phyloP scores from a whole-genome alignment of 2,329 filamentous ascomycete genomes.

The Dendryphion nanum region DNA sequence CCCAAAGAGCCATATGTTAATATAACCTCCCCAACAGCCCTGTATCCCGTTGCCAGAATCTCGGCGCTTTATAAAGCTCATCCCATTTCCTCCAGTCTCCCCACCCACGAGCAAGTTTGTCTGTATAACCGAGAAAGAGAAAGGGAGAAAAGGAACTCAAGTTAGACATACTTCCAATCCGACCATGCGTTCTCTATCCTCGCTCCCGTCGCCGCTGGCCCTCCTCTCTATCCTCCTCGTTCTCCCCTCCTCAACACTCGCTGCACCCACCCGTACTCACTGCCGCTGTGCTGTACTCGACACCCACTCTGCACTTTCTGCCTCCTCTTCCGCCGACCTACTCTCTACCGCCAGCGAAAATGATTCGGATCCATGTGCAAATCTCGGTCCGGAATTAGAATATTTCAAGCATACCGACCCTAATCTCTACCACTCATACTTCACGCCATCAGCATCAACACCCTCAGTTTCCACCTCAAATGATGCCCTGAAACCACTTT shows the following conservation, averaged over 20 bases:
- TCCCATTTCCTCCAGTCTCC: too few relatives aligned
- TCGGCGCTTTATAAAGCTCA: too few relatives aligned
- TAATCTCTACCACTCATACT: neutral
- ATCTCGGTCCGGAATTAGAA: neutral
- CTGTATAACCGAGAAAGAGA: too few relatives aligned
- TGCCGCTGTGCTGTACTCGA: constrained; percentile 29
- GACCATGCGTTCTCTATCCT: too few relatives aligned
- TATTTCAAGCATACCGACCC: neutral
- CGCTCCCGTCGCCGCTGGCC: neutral
- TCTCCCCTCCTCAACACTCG: constrained; percentile 3
- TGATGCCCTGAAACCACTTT: constrained; percentile 13
- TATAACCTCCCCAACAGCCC: too few relatives aligned
- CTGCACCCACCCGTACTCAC: constrained; percentile 24
- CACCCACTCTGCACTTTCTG: constrained; percentile 15
- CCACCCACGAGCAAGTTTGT: too few relatives aligned
- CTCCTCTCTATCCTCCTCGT: neutral
- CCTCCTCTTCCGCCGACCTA: constrained; percentile 19
- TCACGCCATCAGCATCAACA: neutral
- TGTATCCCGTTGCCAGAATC: too few relatives aligned
- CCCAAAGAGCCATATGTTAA: too few relatives aligned
- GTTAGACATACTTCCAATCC: too few relatives aligned
- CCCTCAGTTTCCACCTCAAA: constrained; percentile 1
- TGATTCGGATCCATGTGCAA: neutral
- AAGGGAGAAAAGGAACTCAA: too few relatives aligned
- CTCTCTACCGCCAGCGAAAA: constrained; percentile 20